phyloP scores from a whole-genome alignment of 2,329 filamentous ascomycete genomes.

The Sclerotinia minor region DNA sequence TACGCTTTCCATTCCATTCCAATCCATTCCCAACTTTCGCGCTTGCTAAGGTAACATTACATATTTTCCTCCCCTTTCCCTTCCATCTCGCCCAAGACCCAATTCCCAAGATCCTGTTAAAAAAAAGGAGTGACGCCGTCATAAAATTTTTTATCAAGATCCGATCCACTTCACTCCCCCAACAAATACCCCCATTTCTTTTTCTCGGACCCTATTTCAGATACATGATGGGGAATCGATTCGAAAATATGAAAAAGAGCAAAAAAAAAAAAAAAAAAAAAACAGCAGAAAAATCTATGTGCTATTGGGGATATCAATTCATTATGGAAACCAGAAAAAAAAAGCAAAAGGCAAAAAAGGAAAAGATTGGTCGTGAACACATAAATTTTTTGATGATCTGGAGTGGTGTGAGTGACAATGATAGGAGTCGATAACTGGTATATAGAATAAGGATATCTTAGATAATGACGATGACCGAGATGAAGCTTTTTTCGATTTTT shows the following conservation, averaged over 20 bases:
- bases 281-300: slow-evolving; percentile 32
- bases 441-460: slow-evolving; percentile 13
- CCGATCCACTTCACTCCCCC: slow-evolving; percentile 14
- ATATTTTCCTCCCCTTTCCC: background rate
- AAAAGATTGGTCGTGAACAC: slow-evolving; percentile 1
- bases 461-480: slow-evolving; percentile 18
- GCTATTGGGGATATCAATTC: slow-evolving; percentile 33
- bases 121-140: slow-evolving; percentile 28
- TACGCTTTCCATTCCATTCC: too few relatives aligned
- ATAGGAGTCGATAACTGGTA: background rate
- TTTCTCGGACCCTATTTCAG: slow-evolving; percentile 11
- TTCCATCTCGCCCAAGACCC: slow-evolving; percentile 1
- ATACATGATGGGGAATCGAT: slow-evolving; percentile 13
- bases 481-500: slow-evolving; percentile 5
- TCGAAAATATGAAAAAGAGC: background rate
- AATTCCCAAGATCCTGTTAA: background rate
- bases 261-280: background rate
- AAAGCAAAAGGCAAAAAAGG: slow-evolving; percentile 9
- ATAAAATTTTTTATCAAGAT: slow-evolving; percentile 9
- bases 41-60: slow-evolving; percentile 14
- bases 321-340: slow-evolving; percentile 22
- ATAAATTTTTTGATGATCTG: background rate
- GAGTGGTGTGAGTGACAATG: background rate
- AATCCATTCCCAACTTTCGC: background rate
- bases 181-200: slow-evolving; percentile 7